A percentile compares a stretch with the other conserved stretches of the same genome.
Conservation (phyloP, 768 basidiomycete genomes). For the Zangia roseola region DNA sequence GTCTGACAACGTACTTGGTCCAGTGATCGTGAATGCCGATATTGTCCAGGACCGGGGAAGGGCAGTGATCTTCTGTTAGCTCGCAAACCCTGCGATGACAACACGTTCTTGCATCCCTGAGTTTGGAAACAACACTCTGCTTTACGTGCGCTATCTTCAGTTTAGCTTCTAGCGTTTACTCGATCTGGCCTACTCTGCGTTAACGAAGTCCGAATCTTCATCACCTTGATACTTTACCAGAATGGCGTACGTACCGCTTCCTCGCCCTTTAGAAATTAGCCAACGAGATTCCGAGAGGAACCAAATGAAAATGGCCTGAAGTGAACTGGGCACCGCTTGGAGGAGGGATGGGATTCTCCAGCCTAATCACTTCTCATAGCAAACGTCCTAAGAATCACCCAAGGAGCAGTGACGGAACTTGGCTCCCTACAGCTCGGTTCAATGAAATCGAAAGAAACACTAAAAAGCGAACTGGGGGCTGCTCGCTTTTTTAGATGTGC, state of each 20-base stretch:
- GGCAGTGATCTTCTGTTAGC: too few relatives aligned
- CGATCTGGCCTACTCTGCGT: slow-evolving; percentile 58
- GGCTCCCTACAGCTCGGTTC: neutral
- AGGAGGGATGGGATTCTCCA: slow-evolving; percentile 64
- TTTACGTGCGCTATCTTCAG: neutral
- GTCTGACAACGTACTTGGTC: slow-evolving; percentile 15
- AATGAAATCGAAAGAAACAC: neutral
- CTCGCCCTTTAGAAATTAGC: slow-evolving; percentile 56
- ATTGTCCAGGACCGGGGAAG: slow-evolving; percentile 10
- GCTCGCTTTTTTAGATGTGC: slow-evolving; percentile 20
- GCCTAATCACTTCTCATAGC: slow-evolving; percentile 52
- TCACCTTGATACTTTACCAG: slow-evolving; percentile 60
- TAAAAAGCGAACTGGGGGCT: slow-evolving; percentile 1
- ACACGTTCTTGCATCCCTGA: slow-evolving; percentile 19
- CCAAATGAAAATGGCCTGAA: slow-evolving; percentile 55
- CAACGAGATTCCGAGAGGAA: slow-evolving; percentile 65
- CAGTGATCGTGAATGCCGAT: slow-evolving; percentile 16
- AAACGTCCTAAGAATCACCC: slow-evolving; percentile 62
- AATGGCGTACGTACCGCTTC: slow-evolving; percentile 44
- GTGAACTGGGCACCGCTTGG: slow-evolving; percentile 49
- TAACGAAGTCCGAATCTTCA: slow-evolving; percentile 47
- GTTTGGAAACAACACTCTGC: neutral
- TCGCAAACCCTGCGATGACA: too few relatives aligned
- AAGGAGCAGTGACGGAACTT: slow-evolving; percentile 39
- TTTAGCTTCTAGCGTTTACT: slow-evolving; percentile 45